Conservation (phyloP, 176 grass and related monocot species). For the Sorghum bicolor region DNA sequence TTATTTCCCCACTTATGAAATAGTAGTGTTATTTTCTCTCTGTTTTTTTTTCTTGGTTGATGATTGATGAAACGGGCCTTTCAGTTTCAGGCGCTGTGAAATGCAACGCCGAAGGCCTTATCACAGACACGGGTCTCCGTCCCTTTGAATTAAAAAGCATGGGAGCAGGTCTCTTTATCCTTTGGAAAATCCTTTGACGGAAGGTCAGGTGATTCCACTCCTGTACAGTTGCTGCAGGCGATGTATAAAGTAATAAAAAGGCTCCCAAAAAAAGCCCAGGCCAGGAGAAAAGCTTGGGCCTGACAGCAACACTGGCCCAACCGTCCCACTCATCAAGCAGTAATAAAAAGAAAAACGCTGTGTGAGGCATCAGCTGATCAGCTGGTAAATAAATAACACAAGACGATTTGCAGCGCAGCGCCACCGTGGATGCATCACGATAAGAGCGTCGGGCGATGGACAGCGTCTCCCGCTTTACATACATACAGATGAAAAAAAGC, state of each 20-base stretch:
- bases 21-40: background rate
- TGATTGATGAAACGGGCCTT: background rate
- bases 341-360: background rate
- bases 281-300: background rate
- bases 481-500: conserved; percentile 26
- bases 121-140: background rate
- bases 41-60: background rate
- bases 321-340: background rate
- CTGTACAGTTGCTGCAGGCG: background rate
- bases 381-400: background rate
- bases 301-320: conserved; percentile 37
- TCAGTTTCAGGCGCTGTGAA: background rate
- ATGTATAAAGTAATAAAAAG: conserved; percentile 9
- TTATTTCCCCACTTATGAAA: background rate
- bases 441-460: conserved; percentile 37
- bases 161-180: background rate
- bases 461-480: conserved; percentile 8
- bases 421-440: background rate
- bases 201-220: conserved; percentile 17
- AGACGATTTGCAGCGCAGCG: background rate
- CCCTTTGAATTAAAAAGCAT: background rate
- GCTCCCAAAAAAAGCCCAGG: background rate
- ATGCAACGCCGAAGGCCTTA: background rate
- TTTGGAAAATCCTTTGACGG: background rate
- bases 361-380: background rate